Base-by-base conservation (phyloP, 768 basidiomycete genomes). In the Pholiota conissans region DNA sequence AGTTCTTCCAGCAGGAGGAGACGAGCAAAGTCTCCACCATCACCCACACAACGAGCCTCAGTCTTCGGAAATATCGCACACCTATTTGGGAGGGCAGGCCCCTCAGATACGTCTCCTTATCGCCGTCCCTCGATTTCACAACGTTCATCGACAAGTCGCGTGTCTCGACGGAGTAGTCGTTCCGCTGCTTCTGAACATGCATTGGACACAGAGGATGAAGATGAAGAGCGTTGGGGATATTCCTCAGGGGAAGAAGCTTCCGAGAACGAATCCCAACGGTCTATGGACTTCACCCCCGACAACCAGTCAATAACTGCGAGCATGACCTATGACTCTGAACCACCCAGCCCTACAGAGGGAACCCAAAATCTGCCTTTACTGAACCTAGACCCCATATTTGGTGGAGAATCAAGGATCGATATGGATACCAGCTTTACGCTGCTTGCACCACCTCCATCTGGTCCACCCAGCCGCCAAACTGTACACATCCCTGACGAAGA, bases 401-500 rank as follows among this genome's bases (percentile, higher is more conserved):
- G 88, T 39, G 90, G 89, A 46, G 90, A 92, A 72, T 79, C 87
- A 5, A 84, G 93, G 28, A 87, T 95, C 65, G 91, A 93, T 59
- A 89, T 94, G 74, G 89, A 88, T 39, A 80, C 76, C 3, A 75
- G 84, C 20, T 81, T 87, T 20, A 84, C 86, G 2, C 68, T 80
- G 9, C 71, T 84, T 40, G 81, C 85, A 29, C 81, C 87, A n/a
- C 91, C 91, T 2, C 90, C 91, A 16, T 80, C 83, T 22, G 93
- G 93, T 3, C 86, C 89, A 20, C 91, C 92, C 7, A 93, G 89
- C 66, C 79, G 92, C 56, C 97, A 99, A 73, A 87, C 85, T 0
- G 79, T 98, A 16, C 84, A 92, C 64, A 80, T 98, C 14, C 77
- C 85, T 3, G 96, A 98, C 65, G 97, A 99, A 70, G 97, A 98